These are phyloP conservation scores for Wickerhamiella azymoides DNA, from an alignment of 805 yeast genomes.

Conservation along the genomic window DNA sequence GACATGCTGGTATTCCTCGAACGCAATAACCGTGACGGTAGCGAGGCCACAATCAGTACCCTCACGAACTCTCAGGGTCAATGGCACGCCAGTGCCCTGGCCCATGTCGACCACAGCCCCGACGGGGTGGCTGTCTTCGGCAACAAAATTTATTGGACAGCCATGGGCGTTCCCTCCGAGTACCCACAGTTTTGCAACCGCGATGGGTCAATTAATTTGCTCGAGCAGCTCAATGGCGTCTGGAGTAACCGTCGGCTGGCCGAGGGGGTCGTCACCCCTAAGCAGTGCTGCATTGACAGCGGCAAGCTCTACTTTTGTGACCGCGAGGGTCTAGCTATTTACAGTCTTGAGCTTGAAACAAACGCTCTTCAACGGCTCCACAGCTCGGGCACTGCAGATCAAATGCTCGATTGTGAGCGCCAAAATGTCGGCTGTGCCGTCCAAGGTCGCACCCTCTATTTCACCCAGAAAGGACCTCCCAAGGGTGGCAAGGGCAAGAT, in stretches of 20 bases:
- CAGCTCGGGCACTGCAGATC: not conserved
- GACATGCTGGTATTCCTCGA: not conserved
- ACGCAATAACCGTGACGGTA: not conserved
- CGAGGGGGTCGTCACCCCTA: constrained; percentile 4
- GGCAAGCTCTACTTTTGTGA: constrained; percentile 7
- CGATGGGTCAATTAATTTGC: constrained; percentile 3
- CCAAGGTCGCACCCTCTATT: not conserved
- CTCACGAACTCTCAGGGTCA: not conserved
- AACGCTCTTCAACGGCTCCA: not conserved
- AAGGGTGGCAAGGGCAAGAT: constrained; percentile 7
- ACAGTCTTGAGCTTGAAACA: not conserved
- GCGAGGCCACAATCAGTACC: not conserved
- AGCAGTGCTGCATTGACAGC: not conserved
- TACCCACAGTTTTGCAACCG: not conserved
- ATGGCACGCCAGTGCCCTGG: not conserved
- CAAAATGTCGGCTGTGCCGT: constrained; percentile 7
- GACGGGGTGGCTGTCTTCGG: not conserved
- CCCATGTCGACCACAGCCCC: not conserved
- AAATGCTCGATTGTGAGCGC: not conserved
- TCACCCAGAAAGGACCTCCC: constrained; percentile 8
- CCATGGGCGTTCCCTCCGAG: constrained; percentile 18
- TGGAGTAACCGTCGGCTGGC: not conserved
- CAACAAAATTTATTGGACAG: constrained; percentile 2
- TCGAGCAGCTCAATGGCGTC: not conserved
- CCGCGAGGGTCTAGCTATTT: constrained; percentile 6